Percentiles rank a stretch among this genome's conserved stretches.
Conservation (phyloP, 495 filamentous ascomycete genomes). For the Aspergillus sclerotioniger region DNA sequence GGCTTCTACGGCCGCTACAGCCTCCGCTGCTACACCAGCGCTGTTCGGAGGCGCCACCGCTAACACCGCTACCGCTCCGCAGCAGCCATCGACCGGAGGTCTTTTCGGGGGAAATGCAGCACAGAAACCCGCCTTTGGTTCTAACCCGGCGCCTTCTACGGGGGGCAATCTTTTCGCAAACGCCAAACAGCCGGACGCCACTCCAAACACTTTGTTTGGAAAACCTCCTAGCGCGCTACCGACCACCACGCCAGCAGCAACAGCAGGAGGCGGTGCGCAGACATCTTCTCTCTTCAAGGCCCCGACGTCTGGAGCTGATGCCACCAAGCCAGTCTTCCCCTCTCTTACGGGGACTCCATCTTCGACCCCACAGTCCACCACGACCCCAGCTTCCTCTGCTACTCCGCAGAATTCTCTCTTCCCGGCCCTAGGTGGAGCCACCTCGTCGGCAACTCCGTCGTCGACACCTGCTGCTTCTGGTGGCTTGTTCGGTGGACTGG, state of each 20-base stretch:
- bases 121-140: constrained; percentile 36
- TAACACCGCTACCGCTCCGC: constrained; percentile 16
- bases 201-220: constrained; percentile 32
- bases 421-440: constrained; percentile 31
- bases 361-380: constrained; percentile 25
- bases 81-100: constrained; percentile 28
- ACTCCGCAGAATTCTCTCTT: constrained; percentile 44
- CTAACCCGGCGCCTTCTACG: constrained; percentile 25
- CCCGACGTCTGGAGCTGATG: constrained; percentile 27
- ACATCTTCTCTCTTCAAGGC: constrained; percentile 41
- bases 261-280: constrained; percentile 20
- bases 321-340: constrained; percentile 32
- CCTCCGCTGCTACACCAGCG: constrained; percentile 22
- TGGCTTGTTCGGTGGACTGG: constrained; percentile 37
- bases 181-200: constrained; percentile 28
- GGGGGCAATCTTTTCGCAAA: constrained; percentile 41
- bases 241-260: constrained; percentile 14
- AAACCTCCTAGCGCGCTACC: constrained; percentile 10
- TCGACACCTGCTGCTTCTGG: constrained; percentile 38
- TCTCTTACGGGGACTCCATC: constrained; percentile 26
- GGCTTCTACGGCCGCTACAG: constrained; percentile 20
- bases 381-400: constrained; percentile 33
- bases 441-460: constrained; percentile 37
- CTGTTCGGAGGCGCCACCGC: constrained; percentile 22
- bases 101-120: constrained; percentile 33